Conservation (phyloP, 108 stramenopile species). For the Cyclotella kingstonii region DNA sequence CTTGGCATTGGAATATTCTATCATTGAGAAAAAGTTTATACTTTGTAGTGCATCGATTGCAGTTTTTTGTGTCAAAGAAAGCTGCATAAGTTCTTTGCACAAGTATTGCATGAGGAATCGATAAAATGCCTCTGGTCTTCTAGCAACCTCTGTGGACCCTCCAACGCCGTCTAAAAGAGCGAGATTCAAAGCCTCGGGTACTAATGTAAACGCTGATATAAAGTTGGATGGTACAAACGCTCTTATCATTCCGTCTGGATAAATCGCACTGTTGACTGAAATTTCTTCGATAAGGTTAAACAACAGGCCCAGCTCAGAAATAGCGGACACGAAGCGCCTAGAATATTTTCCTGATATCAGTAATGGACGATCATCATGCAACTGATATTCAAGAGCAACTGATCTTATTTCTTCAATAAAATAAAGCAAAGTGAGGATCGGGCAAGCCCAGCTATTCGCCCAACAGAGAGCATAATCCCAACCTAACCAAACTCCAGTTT, state of each 20-base stretch:
- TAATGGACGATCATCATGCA: conserved; percentile 19
- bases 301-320: conserved; percentile 74
- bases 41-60: conserved; percentile 69
- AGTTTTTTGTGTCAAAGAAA: conserved; percentile 26
- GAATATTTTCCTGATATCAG: background rate
- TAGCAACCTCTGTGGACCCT: conserved; percentile 61
- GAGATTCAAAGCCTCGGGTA: conserved; percentile 77
- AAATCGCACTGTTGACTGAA: conserved; percentile 50
- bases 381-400: conserved; percentile 48
- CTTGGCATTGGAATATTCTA: conserved; percentile 59
- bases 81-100: conserved; percentile 57
- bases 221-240: conserved; percentile 77
- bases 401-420: conserved; percentile 67
- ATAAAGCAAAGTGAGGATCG: conserved; percentile 68
- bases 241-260: conserved; percentile 48
- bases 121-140: conserved; percentile 81
- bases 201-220: conserved; percentile 52
- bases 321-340: conserved; percentile 23
- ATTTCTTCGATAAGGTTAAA: conserved; percentile 78
- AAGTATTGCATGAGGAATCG: conserved; percentile 77
- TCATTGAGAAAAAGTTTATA: conserved; percentile 66
- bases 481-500: conserved; percentile 67
- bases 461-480: conserved; percentile 76
- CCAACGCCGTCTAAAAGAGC: conserved; percentile 80
- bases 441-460: conserved; percentile 59